Evolutionary conservation across 2,329 filamentous ascomycete genomes (phyloP), one percentile per base, ranked within the genome.

Genomic region (Fulvia fulva): DNA sequence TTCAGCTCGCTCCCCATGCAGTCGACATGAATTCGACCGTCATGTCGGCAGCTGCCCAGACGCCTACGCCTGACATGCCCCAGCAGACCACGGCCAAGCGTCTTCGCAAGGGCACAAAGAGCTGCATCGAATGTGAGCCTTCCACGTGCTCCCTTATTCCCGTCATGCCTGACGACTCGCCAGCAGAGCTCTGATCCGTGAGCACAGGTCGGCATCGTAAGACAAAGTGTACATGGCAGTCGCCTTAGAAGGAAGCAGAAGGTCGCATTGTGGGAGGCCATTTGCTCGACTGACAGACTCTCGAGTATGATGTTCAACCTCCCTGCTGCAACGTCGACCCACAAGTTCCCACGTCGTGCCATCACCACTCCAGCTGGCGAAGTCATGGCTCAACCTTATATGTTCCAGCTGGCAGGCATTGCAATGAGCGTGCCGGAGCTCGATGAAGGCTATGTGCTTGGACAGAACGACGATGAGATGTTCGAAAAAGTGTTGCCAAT

Each of bases 291-390:
- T 1, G 72, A 75, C 21, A 61, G 73, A 37, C 53, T 76, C 3
- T 52, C 63, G 2, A 68, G 68, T 1, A 71, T 73, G 67, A 61
- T 74, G 21, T 66, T 73, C 47, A 75, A 75, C 57, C 57, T 75
- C 5, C 74, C 74, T 12, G 63, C 71, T n/a, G 68, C 64, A 14
- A 75, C 72, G 8, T 59, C 55, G 43, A 65, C 57, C 25, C 65
- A 64, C 51, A 56, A 44, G 41, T 62, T 63, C 19, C 65, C 63
- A 22, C 54, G 54, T 16, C 56, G 55, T 51, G 51, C 52, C 7
- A 43, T 67, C 23, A 23, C 69, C 3, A 47, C 62, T 46, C 23
- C 59, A 2, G 56, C 65, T n/a, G 68, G 68, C 2, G 53, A 60
- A 50, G 61, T 71, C 7, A 49, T 64, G n/a, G 55, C 58, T 19